phyloP scores from a whole-genome alignment of 306 rosid genomes.

The Cicer pinnatifidum region DNA sequence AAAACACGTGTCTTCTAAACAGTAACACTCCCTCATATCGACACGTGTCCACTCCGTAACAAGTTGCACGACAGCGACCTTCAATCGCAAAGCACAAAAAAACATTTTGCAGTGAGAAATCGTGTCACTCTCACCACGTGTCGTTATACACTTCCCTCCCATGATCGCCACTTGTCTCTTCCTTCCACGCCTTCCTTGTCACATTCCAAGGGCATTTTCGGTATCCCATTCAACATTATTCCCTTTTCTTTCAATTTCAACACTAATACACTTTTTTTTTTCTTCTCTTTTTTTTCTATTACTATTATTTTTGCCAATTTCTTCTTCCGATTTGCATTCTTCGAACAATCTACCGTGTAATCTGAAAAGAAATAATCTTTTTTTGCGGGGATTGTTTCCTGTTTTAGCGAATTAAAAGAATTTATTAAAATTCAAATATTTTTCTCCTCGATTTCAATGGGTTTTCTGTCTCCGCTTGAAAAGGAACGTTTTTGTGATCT shows the following conservation, averaged over 20 bases:
- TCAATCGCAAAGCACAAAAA: conserved; percentile 45
- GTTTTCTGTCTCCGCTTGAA: neutral
- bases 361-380: neutral
- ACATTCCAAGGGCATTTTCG: conserved; percentile 59
- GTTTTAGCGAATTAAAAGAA: neutral
- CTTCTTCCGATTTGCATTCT: conserved; percentile 1
- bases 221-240: conserved; percentile 22
- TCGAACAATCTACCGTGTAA: neutral
- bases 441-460: conserved; percentile 2
- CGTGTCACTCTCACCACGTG: conserved; percentile 62
- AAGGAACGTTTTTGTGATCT: conserved; percentile 38
- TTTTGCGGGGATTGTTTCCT: conserved; percentile 31
- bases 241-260: neutral
- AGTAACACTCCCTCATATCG: neutral
- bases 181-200: conserved; percentile 43
- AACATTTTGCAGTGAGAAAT: conserved; percentile 46
- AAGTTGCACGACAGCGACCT: conserved; percentile 50
- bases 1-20: conserved; percentile 48
- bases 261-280: neutral
- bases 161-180: conserved; percentile 56
- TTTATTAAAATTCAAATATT: neutral
- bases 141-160: conserved; percentile 3
- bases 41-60: conserved; percentile 59
- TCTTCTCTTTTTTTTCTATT: neutral
- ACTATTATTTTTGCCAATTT: neutral